Evolutionary conservation across 2,329 filamentous ascomycete genomes (phyloP), one percentile per base, ranked within the genome.

Genomic region (Colletotrichum tabaci): DNA sequence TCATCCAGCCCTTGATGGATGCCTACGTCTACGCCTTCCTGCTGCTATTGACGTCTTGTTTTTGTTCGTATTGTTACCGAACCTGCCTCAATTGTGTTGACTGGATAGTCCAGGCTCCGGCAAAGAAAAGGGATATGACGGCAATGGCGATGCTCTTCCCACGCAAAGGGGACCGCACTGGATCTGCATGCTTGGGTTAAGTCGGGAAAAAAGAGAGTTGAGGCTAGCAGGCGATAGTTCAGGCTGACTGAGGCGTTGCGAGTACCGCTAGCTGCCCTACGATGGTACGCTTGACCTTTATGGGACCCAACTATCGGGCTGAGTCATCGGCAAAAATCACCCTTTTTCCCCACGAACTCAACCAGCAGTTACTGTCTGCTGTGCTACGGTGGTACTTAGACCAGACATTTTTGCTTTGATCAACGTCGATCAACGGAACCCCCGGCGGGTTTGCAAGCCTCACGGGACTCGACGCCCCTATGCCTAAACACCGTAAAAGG

Each of bases 211-310:
- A 69, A 63, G 49, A 67, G 65, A 69, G 69, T 69, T 72, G 53
- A 69, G 60, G 58, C 69, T 69, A 64, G 65, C 15, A 52, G 40
- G 30, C 30, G 53, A 72, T 72, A 64, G 60, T 69, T 64, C 30
- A 38, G 21, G 40, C 63, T 62, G 53, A 57, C 46, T 58, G 64
- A 68, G 53, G 60, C 60, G 58, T 35, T 56, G 53, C 21, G 13
- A 56, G 21, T 30, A 53, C 52, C 18, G 47, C 55, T 64, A 60
- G 46, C 55, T 55, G 68, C 65, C 69, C 69, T 69, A 61, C 44
- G 21, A 38, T 57, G 47, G 57, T 35, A 55, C 69, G 26, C 26
- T 26, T 26, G 26, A 26, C 26, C 26, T 26, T 26, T 26, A 4
- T 26, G 26, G 26, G 26, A 3, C 26, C 26, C 4, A 26, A 26